A percentile compares a stretch with the other conserved stretches of the same genome.
These are phyloP conservation scores for Plasmodium billcollinsi DNA, from an alignment of 169 alveolate species.

Conservation along the genomic window DNA sequence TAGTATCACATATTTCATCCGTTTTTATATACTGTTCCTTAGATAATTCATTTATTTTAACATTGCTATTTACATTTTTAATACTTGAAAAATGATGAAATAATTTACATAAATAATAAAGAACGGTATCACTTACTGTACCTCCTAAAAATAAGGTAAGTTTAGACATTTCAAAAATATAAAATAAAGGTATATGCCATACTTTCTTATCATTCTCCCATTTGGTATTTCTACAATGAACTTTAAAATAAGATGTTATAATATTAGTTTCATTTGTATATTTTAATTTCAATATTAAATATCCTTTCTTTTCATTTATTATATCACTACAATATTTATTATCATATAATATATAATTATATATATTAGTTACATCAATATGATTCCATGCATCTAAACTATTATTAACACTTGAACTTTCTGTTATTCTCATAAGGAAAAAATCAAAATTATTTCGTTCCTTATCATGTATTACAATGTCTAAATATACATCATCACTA, in stretches of 20 bases:
- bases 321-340: slow-evolving; percentile 37
- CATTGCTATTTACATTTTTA: background rate
- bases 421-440: slow-evolving; percentile 23
- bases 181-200: slow-evolving; percentile 71
- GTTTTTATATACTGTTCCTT: background rate
- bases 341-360: slow-evolving; percentile 46
- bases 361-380: slow-evolving; percentile 40
- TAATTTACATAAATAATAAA: slow-evolving; percentile 50
- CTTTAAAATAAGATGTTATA: slow-evolving; percentile 68
- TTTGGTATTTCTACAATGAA: slow-evolving; percentile 52
- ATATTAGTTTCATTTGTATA: slow-evolving; percentile 66
- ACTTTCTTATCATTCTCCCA: slow-evolving; percentile 69
- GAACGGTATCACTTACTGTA: slow-evolving; percentile 50
- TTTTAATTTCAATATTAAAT: slow-evolving; percentile 48
- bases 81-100: slow-evolving; percentile 54
- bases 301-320: slow-evolving; percentile 39
- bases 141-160: slow-evolving; percentile 56
- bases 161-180: slow-evolving; percentile 44
- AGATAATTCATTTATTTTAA: background rate
- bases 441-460: slow-evolving; percentile 64
- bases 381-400: slow-evolving; percentile 26
- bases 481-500: slow-evolving; percentile 36
- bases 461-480: slow-evolving; percentile 49
- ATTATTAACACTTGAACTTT: slow-evolving; percentile 9
- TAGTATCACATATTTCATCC: background rate